Percentiles rank a stretch among this genome's conserved stretches.
These are phyloP conservation scores for Psidium guajava DNA, from an alignment of 345 rosid species.

Conservation along the genomic window DNA sequence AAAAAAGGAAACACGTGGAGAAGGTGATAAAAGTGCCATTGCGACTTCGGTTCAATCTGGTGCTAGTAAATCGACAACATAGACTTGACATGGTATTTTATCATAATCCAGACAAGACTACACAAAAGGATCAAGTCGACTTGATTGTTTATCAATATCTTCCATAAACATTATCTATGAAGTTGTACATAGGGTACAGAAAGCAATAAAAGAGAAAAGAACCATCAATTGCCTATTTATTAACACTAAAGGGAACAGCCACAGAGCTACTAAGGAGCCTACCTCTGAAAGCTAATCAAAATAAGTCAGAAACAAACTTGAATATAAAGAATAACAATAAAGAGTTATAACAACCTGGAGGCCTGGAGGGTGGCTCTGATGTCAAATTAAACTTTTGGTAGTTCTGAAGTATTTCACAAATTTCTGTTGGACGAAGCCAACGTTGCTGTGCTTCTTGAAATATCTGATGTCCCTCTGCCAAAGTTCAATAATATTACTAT, in stretches of 20 bases:
- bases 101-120: not conserved
- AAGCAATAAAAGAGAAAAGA: not conserved
- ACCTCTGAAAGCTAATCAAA: not conserved
- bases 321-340: not conserved
- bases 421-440: slow-evolving; percentile 61
- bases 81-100: not conserved
- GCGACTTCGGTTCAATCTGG: not conserved
- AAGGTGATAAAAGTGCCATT: not conserved
- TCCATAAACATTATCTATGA: not conserved
- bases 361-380: slow-evolving; percentile 32
- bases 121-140: not conserved
- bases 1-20: not conserved
- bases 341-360: slow-evolving; percentile 25
- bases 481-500: not conserved
- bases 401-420: slow-evolving; percentile 43
- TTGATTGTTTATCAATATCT: not conserved
- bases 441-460: slow-evolving; percentile 37
- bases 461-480: slow-evolving; percentile 29
- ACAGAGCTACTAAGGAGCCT: not conserved
- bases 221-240: not conserved
- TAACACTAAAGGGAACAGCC: not conserved
- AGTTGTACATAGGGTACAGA: not conserved
- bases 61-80: not conserved
- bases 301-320: not conserved
- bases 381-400: slow-evolving; percentile 24